Conservation (phyloP, 768 basidiomycete species). For the Lactifluus piperatus region DNA sequence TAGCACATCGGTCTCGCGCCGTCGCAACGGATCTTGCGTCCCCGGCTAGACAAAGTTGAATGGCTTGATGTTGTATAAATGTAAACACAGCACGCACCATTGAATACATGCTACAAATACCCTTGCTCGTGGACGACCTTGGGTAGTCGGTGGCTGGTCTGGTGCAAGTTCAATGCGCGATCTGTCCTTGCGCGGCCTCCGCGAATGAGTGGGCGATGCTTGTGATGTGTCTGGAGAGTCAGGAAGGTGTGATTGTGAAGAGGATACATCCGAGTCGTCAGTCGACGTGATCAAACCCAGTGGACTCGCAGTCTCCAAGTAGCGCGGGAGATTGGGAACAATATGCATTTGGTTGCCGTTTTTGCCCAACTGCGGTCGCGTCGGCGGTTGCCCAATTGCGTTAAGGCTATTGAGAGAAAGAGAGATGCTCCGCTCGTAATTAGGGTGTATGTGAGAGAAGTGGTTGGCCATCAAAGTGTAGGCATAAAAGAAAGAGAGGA, state of each 20-base stretch:
- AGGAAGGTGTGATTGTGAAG: not conserved
- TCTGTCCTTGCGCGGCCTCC: constrained; percentile 24
- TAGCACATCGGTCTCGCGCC: constrained; percentile 70
- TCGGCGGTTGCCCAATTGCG: not conserved
- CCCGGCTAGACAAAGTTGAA: constrained; percentile 41
- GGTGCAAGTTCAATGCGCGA: constrained; percentile 59
- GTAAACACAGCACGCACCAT: constrained; percentile 40
- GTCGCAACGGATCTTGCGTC: constrained; percentile 75
- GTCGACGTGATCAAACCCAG: not conserved
- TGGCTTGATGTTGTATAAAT: not conserved
- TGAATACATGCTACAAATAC: constrained; percentile 76
- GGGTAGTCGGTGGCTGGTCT: constrained; percentile 72
- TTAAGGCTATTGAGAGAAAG: not conserved
- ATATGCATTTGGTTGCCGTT: not conserved
- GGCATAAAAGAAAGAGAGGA: not conserved
- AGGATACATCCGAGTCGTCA: not conserved
- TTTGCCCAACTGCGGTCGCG: not conserved
- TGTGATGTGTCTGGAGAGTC: not conserved
- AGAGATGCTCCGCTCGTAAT: not conserved
- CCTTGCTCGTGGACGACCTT: constrained; percentile 66
- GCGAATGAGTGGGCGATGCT: not conserved
- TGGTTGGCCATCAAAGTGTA: not conserved
- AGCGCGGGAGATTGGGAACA: not conserved
- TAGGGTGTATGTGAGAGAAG: not conserved
- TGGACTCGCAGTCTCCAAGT: constrained; percentile 2